Evolutionary conservation across 208 protist genomes (phyloP).

Genomic region (Trypanosoma rangeli): DNA sequence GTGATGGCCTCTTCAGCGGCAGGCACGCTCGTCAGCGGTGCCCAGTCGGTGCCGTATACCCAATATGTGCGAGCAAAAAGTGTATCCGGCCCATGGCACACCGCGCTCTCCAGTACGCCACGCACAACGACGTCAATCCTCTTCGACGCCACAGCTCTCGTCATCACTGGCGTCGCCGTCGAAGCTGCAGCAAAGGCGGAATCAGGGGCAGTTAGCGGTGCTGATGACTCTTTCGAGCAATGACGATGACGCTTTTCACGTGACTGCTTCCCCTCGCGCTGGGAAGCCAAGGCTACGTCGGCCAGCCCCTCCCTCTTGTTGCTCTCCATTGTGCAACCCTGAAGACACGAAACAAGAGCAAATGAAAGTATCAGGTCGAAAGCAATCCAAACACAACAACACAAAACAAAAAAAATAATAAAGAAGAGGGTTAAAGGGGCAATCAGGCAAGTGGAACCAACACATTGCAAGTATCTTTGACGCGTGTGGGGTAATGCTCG

Average conservation of each 20-base stretch:
- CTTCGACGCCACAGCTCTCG: constrained; percentile 16
- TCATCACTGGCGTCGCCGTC: not conserved
- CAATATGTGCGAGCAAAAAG: constrained; percentile 86
- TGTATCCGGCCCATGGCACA: constrained; percentile 56
- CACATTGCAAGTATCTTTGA: too few relatives aligned
- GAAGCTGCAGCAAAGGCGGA: not conserved
- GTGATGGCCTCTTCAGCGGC: not conserved
- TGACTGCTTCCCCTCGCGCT: not conserved
- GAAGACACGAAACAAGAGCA: not conserved
- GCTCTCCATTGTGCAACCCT: constrained; percentile 6
- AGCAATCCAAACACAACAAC: constrained; percentile 11
- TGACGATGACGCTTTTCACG: not conserved
- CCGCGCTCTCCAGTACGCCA: constrained; percentile 77
- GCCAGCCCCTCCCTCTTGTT: not conserved
- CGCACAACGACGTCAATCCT: constrained; percentile 80
- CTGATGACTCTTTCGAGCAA: not conserved
- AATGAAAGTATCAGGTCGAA: constrained; percentile 5
- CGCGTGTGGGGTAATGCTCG: too few relatives aligned
- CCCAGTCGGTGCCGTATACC: constrained; percentile 80
- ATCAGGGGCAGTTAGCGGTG: not conserved
- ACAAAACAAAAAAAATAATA: constrained; percentile 17
- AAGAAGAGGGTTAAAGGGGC: not conserved
- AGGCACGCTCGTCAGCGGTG: constrained; percentile 35
- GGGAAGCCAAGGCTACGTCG: not conserved
- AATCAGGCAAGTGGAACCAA: not conserved